A percentile compares a stretch with the other conserved stretches of the same genome.
Conservation (phyloP, 2,329 filamentous ascomycete genomes). For the Sclerotinia spermophila region DNA sequence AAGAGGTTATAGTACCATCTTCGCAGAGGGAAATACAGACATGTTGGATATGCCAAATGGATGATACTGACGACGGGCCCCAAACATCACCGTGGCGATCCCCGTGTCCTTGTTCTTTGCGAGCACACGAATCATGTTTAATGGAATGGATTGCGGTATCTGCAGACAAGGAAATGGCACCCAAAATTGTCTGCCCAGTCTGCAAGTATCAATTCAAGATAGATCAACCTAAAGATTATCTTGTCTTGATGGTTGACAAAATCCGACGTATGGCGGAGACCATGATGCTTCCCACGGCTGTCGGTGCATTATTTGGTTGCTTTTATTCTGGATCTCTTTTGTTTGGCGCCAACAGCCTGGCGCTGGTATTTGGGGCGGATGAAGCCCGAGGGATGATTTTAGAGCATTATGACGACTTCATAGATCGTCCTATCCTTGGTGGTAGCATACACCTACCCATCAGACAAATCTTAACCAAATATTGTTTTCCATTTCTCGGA, state of each 20-base stretch:
- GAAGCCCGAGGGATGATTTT: conserved; percentile 44
- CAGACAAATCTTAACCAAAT: background rate
- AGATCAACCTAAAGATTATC: conserved; percentile 66
- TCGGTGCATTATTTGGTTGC: conserved; percentile 39
- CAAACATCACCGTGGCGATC: conserved; percentile 66
- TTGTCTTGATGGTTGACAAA: conserved; percentile 48
- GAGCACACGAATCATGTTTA: conserved; percentile 85
- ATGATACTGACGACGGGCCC: conserved; percentile 48
- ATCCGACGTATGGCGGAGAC: conserved; percentile 26
- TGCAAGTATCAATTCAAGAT: conserved; percentile 81
- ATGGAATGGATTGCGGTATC: conserved; percentile 79
- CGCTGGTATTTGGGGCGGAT: conserved; percentile 61
- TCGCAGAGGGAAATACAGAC: conserved; percentile 37
- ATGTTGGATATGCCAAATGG: conserved; percentile 63
- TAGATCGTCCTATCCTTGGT: conserved; percentile 2
- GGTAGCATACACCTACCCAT: conserved; percentile 2
- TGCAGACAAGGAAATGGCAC: conserved; percentile 63
- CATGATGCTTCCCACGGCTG: conserved; percentile 32
- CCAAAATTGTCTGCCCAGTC: conserved; percentile 76
- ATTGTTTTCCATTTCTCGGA: conserved; percentile 31
- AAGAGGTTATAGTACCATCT: background rate
- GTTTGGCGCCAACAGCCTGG: conserved; percentile 60
- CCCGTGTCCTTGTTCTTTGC: conserved; percentile 85
- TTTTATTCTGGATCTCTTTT: conserved; percentile 50
- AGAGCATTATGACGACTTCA: conserved; percentile 3